Evolutionary conservation across 805 yeast genomes (phyloP).

Genomic region (Candida maris): DNA sequence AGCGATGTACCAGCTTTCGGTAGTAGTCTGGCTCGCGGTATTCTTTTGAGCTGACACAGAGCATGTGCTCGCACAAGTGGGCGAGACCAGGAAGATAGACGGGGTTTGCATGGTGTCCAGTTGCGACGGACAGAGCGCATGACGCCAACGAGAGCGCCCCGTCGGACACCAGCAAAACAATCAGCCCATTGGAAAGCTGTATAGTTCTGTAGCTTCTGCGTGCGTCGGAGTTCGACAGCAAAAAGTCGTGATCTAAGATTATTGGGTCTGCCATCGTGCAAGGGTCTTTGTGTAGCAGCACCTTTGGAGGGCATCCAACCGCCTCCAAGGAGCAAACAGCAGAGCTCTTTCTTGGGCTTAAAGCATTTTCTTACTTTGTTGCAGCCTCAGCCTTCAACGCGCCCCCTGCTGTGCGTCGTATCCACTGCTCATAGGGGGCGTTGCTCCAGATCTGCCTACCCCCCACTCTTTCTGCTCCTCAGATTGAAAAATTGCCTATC

Average conservation of each 20-base stretch:
- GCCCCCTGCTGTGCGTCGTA: too few species aligned
- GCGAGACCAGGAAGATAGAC: constrained; percentile 72
- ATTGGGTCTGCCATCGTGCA: background rate
- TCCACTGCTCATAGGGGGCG: too few species aligned
- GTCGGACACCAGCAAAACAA: constrained; percentile 70
- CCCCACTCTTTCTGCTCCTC: too few species aligned
- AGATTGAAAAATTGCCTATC: too few species aligned
- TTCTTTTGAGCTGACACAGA: constrained; percentile 52
- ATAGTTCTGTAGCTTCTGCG: constrained; percentile 42
- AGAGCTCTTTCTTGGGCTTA: too few species aligned
- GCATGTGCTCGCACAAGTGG: constrained; percentile 82
- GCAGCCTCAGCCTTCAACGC: too few species aligned
- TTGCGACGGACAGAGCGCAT: constrained; percentile 68
- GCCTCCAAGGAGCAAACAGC: too few species aligned
- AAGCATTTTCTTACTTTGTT: too few species aligned
- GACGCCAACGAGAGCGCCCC: constrained; percentile 61
- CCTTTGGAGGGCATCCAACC: too few species aligned
- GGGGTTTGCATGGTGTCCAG: constrained; percentile 84
- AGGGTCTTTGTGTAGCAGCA: too few species aligned
- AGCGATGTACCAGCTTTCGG: constrained; percentile 38
- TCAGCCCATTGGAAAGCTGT: constrained; percentile 64
- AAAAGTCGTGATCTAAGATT: constrained; percentile 10
- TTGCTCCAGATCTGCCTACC: too few species aligned
- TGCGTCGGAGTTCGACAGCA: constrained; percentile 13
- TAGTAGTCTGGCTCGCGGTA: constrained; percentile 47